A percentile compares a stretch with the other conserved stretches of the same genome.
Conservation (phyloP, 2,329 filamentous ascomycete genomes). For the Xylogone sp. region DNA sequence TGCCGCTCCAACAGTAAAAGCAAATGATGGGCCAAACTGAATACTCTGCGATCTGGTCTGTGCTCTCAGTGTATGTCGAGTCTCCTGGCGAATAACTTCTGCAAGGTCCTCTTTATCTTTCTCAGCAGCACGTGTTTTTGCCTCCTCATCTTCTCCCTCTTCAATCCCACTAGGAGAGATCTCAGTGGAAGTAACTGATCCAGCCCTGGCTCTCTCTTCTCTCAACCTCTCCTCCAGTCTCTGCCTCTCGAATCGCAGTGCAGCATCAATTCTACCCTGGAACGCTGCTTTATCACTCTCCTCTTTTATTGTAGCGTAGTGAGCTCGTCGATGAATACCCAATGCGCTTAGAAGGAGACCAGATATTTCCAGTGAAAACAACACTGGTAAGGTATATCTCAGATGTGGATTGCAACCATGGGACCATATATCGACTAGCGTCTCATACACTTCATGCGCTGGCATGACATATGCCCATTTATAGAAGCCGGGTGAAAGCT, state of each 20-base stretch:
- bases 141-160: constrained; percentile 3
- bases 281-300: constrained; percentile 21
- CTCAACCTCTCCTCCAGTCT: constrained; percentile 8
- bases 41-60: constrained; percentile 5
- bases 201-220: constrained; percentile 1
- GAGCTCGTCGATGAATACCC: constrained; percentile 28
- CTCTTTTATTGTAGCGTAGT: constrained; percentile 26
- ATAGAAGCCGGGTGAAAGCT: constrained; percentile 56
- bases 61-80: constrained; percentile 5
- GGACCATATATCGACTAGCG: constrained; percentile 39
- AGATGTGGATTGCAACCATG: constrained; percentile 36
- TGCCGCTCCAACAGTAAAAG: background rate
- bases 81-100: constrained; percentile 13
- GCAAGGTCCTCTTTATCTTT: constrained; percentile 14
- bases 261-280: constrained; percentile 22
- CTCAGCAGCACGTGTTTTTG: background rate
- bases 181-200: background rate
- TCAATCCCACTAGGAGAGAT: constrained; percentile 1
- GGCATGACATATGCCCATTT: constrained; percentile 62
- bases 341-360: constrained; percentile 18
- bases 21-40: constrained; percentile 18
- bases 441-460: constrained; percentile 50
- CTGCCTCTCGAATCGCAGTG: constrained; percentile 22
- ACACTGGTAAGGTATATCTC: constrained; percentile 35
- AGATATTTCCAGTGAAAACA: constrained; percentile 35